Percentiles rank a stretch among this genome's conserved stretches.
These are phyloP conservation scores for Tranzscheliella williamsii DNA, from an alignment of 1,284 basidiomycete genomes.

Conservation along the genomic window DNA sequence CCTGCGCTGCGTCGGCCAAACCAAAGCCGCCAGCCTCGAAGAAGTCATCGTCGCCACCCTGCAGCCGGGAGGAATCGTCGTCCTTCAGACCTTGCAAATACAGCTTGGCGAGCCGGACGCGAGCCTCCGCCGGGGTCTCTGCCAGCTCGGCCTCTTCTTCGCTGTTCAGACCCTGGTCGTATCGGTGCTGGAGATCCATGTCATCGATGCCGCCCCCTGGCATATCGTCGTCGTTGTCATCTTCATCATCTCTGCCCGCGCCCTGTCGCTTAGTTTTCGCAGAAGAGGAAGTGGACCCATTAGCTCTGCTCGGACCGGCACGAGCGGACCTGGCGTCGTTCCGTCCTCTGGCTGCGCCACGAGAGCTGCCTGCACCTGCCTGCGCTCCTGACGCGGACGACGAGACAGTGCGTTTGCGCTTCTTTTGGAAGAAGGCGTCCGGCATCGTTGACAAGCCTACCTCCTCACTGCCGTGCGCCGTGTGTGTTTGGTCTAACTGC, in stretches of 20 bases:
- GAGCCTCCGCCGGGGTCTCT: slow-evolving; percentile 90
- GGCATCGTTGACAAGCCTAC: slow-evolving; percentile 57
- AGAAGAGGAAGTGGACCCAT: neutral
- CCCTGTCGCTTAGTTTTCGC: neutral
- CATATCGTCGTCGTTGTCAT: slow-evolving; percentile 17
- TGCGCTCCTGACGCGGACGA: neutral
- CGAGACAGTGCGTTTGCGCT: slow-evolving; percentile 52
- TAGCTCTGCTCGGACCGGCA: neutral
- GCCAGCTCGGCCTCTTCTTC: slow-evolving; percentile 45
- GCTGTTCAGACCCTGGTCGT: slow-evolving; percentile 22
- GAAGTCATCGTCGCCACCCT: slow-evolving; percentile 19
- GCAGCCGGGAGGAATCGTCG: neutral
- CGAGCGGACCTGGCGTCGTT: neutral
- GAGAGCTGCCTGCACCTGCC: neutral
- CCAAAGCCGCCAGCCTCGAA: slow-evolving; percentile 63
- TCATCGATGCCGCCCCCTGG: slow-evolving; percentile 38
- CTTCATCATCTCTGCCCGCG: neutral
- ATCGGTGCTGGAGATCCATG: slow-evolving; percentile 50
- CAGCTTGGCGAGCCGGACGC: slow-evolving; percentile 83
- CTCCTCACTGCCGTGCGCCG: too few relatives aligned
- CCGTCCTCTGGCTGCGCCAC: too few relatives aligned
- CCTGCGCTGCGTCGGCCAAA: slow-evolving; percentile 82
- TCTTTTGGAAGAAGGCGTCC: slow-evolving; percentile 61
- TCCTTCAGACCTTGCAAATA: slow-evolving; percentile 77
- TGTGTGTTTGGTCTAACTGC: too few relatives aligned